A percentile compares a stretch with the other conserved stretches of the same genome.
These are phyloP conservation scores for Plectosphaerella sp. DNA, from an alignment of 2,329 filamentous ascomycete genomes.

Conservation along the genomic window DNA sequence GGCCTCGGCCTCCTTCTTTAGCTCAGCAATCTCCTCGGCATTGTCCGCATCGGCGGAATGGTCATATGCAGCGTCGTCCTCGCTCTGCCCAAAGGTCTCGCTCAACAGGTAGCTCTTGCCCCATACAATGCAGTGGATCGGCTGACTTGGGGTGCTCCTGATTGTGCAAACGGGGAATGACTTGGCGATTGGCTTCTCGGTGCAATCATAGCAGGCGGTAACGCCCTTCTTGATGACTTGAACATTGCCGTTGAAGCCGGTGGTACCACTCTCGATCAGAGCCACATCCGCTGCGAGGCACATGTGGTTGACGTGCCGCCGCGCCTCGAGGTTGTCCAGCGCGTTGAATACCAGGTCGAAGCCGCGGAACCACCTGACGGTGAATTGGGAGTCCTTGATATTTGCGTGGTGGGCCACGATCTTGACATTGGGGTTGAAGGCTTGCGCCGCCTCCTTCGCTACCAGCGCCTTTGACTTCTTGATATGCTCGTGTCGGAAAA, in stretches of 20 bases:
- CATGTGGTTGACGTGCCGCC: conserved; percentile 96
- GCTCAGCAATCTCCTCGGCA: conserved; percentile 78
- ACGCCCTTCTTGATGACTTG: conserved; percentile 91
- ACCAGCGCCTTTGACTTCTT: conserved; percentile 95
- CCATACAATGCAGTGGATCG: conserved; percentile 99
- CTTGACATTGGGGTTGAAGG: conserved; percentile 84
- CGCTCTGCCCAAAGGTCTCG: conserved; percentile 88
- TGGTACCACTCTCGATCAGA: conserved; percentile 93
- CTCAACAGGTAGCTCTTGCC: conserved; percentile 94
- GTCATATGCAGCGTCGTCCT: conserved; percentile 80
- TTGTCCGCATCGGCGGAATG: conserved; percentile 79
- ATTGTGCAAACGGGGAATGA: conserved; percentile 97
- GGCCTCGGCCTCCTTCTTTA: conserved; percentile 78
- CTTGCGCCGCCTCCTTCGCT: conserved; percentile 84
- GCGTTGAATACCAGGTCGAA: conserved; percentile 95
- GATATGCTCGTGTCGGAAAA: conserved; percentile 95
- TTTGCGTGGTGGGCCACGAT: conserved; percentile 90
- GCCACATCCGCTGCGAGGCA: conserved; percentile 87
- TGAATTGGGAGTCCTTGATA: conserved; percentile 86
- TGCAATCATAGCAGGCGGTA: conserved; percentile 96
- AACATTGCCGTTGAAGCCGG: conserved; percentile 95
- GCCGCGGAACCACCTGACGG: conserved; percentile 77
- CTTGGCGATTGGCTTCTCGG: conserved; percentile 83
- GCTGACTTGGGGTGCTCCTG: conserved; percentile 89
- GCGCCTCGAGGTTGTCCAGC: conserved; percentile 89